Evolutionary conservation across 805 yeast species (phyloP), one percentile per base, ranked within the genome.

Genomic region (Saccharomyces kudriavzevii): DNA sequence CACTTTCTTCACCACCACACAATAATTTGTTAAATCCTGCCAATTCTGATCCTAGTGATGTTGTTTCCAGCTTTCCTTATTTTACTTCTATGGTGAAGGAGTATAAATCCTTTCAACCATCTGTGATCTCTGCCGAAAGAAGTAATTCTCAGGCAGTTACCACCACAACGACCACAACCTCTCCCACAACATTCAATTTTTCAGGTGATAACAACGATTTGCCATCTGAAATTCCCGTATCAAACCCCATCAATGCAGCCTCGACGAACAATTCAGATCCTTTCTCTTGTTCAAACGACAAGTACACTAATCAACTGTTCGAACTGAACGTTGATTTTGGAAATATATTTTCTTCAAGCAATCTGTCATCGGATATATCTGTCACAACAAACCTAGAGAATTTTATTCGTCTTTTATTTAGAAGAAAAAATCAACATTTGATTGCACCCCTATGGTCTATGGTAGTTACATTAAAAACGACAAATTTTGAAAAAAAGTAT

Each of bases 371-470:
- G 1, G 66, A 61, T 49, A 56, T 64, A 10, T 57, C 61, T 8
- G 58, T 58, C 5, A 65, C 68, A 3, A 58, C 61, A 13, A 68
- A 68, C 49, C 31, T 68, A 46, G 69, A 68, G 54, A 68, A 63
- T 46, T 68, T 67, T 45, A 66, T 68, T 47, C 58, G 61, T 46
- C 64, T 60, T 45, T 53, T 68, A 29, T 68, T 67, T 47, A 63
- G 59, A 29, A 58, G 64, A 53, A 64, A 60, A 43, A 65, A 60
- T 47, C 63, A 60, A 43, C 63, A 59, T 49, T 45, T 61, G 27
- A 58, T 67, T 25, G 82, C 82, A 56, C 84, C 84, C 2, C 54
- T 80, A 3, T 81, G 85, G 85, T 69, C 80, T 0, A 72, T 80
- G 48, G 63, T 80, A 0, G 75, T 78, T 26, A 81, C 83, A 1